Base-by-base conservation (phyloP, 1,139 yeast species). In the Hansenula lynferdii region DNA sequence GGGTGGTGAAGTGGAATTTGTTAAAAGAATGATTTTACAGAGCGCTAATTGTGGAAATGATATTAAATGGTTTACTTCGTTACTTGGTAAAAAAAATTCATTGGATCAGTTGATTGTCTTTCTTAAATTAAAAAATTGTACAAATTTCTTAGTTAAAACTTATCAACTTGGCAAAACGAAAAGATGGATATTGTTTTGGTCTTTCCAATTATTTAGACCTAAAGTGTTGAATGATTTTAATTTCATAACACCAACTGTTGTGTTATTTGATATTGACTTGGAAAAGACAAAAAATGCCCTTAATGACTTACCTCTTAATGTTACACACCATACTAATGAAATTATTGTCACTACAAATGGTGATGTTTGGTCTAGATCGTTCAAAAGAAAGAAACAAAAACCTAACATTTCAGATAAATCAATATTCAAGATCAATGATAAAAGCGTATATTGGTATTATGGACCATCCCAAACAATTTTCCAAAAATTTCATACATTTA, bases 181-280 rank as follows among this genome's bases (percentile, higher is more conserved):
- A 20, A 48, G 74, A 34, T 70, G 75, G 75, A 52, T 65, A 4
- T 37, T 69, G 1, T 69, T 59, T 24, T 70, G 75, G 75, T 60
- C 65, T 2, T 54, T 52, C 37, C 38, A 48, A 5, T 11, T 10
- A 7, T 18, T 14, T n/a, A 47, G 56, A 20, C 51, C 54, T 0
- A 18, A 18, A 7, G 32, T 48, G 5, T 25, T 35, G 17, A 37
- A 37, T 15, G 16, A 29, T 8, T 39, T 34, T 26, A 45, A 40
- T 24, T 18, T 29, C 8, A 23, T 43, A 1, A 35, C 20, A 3
- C 10, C 32, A 1, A 53, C 57, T 1, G 37, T 47, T 10, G 34
- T 46, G 21, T 42, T 44, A 19, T 37, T 39, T 15, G 38, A 28
- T n/a, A 42, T 49, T 18, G 44, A 46, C 20, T 30, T 51, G 5